These are phyloP conservation scores for Brettanomyces custersianus DNA, from an alignment of 805 yeast genomes.

Conservation along the genomic window DNA sequence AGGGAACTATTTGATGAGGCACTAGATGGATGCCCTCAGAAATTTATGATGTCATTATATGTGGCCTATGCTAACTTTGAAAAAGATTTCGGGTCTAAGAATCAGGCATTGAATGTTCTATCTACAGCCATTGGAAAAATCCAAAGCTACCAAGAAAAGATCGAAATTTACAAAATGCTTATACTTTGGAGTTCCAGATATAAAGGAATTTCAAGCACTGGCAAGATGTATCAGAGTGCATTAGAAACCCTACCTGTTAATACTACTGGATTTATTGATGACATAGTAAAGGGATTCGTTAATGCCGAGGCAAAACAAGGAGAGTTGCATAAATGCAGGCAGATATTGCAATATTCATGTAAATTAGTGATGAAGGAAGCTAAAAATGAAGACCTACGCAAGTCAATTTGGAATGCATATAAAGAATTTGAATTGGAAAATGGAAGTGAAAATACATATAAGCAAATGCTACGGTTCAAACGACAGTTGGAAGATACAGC, in stretches of 20 bases:
- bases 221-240: conserved; percentile 46
- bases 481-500: conserved; percentile 25
- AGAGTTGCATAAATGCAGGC: conserved; percentile 55
- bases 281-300: conserved; percentile 47
- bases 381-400: conserved; percentile 18
- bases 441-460: conserved; percentile 67
- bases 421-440: conserved; percentile 59
- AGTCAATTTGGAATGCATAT: conserved; percentile 58
- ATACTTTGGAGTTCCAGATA: conserved; percentile 31
- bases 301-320: conserved; percentile 43
- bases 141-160: conserved; percentile 20
- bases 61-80: conserved; percentile 57
- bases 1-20: conserved; percentile 73
- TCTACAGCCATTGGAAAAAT: conserved; percentile 30
- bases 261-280: conserved; percentile 21
- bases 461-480: conserved; percentile 60
- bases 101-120: conserved; percentile 37
- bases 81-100: conserved; percentile 39
- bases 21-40: conserved; percentile 39
- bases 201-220: conserved; percentile 33
- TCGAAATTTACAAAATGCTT: conserved; percentile 35
- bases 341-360: conserved; percentile 47
- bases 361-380: conserved; percentile 29
- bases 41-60: conserved; percentile 39
- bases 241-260: conserved; percentile 25